A percentile compares a stretch with the other conserved stretches of the same genome.
These are phyloP conservation scores for Myotisia sp. DNA, from an alignment of 2,329 filamentous ascomycete species.

Conservation along the genomic window DNA sequence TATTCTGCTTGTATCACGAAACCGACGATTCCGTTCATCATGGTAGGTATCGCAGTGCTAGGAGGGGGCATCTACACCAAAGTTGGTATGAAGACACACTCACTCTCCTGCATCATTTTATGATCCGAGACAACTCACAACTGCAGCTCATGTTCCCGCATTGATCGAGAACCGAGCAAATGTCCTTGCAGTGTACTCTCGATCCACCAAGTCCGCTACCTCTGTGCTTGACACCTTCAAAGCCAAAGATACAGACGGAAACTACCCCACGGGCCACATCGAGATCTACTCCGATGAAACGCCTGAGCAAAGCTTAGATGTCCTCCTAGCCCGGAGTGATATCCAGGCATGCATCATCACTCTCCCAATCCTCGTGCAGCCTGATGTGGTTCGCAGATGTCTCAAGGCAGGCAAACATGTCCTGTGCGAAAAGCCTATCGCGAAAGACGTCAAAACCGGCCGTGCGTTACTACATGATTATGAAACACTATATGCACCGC, in stretches of 20 bases:
- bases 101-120: not conserved
- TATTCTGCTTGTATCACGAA: no score
- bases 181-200: constrained; percentile 47
- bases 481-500: constrained; percentile 26
- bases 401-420: constrained; percentile 41
- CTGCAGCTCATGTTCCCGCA: constrained; percentile 31
- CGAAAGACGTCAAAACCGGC: constrained; percentile 39
- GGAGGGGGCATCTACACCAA: constrained; percentile 30
- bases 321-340: constrained; percentile 36
- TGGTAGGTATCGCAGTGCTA: constrained; percentile 39
- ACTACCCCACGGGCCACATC: constrained; percentile 24
- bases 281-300: constrained; percentile 43
- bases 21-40: constrained; percentile 13
- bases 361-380: constrained; percentile 40
- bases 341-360: constrained; percentile 39
- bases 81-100: constrained; percentile 11
- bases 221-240: constrained; percentile 18
- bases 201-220: constrained; percentile 41
- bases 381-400: constrained; percentile 37
- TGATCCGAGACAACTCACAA: not conserved
- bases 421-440: constrained; percentile 44
- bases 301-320: constrained; percentile 30
- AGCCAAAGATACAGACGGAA: constrained; percentile 18
- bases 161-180: constrained; percentile 33
- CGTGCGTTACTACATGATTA: constrained; percentile 40